phyloP scores from a whole-genome alignment of 2,329 filamentous ascomycete species.

The Colletotrichum tropicale region DNA sequence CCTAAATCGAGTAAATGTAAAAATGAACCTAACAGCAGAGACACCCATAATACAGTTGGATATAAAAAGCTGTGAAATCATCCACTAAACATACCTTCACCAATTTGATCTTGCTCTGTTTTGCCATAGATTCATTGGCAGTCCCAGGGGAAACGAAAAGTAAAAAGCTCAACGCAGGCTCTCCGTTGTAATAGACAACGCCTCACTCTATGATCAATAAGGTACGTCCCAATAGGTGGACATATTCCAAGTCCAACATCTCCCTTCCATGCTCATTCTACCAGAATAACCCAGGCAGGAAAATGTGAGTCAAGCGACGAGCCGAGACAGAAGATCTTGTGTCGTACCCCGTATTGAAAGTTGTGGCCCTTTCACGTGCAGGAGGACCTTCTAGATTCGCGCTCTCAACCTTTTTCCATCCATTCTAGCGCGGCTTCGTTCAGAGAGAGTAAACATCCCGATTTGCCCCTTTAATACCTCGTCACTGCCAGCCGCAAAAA shows the following conservation, averaged over 20 bases:
- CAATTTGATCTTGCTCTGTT: neutral
- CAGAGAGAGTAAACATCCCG: no score
- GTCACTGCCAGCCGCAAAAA: fast-evolving
- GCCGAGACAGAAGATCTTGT: neutral
- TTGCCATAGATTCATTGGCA: no score
- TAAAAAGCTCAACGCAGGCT: no score
- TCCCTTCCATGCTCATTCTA: neutral
- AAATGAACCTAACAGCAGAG: fast-evolving
- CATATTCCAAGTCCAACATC: neutral
- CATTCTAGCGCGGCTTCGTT: neutral
- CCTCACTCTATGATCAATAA: no score
- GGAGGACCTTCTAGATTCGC: no score
- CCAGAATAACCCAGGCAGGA: neutral
- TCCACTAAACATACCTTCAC: fast-evolving
- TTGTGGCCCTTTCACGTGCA: no score
- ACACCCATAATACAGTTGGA: fast-evolving
- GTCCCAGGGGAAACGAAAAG: no score
- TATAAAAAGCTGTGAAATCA: neutral
- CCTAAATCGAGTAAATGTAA: neutral
- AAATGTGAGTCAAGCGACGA: neutral
- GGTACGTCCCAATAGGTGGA: no score
- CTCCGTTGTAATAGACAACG: no score
- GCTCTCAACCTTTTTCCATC: no score
- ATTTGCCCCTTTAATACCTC: neutral
- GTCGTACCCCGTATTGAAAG: no score